Percentiles rank a stretch among this genome's conserved stretches.
phyloP scores from a whole-genome alignment of 495 filamentous ascomycete species.

The Aspergillus incahuasiensis region DNA sequence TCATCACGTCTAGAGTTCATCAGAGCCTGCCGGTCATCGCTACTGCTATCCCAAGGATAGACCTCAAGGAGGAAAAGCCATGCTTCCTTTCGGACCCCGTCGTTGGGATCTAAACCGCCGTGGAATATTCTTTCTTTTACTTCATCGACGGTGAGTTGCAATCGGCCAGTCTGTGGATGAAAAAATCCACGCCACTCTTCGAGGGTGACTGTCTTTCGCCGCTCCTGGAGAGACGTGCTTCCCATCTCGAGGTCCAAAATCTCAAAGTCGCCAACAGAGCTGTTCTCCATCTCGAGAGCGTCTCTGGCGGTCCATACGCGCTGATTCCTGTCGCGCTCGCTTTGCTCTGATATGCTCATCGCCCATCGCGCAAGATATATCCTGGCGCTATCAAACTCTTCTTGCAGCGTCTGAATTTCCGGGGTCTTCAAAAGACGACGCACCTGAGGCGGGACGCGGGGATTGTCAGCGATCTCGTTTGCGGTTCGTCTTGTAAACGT shows the following conservation, averaged over 20 bases:
- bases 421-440: conserved; percentile 82
- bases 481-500: conserved; percentile 90
- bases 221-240: conserved; percentile 62
- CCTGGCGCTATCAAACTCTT: conserved; percentile 94
- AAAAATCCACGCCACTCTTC: conserved; percentile 89
- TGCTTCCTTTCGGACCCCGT: conserved; percentile 90
- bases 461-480: conserved; percentile 85
- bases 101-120: conserved; percentile 82
- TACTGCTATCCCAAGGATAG: conserved; percentile 82
- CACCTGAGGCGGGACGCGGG: conserved; percentile 81
- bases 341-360: conserved; percentile 97
- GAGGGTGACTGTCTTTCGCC: conserved; percentile 69
- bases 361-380: conserved; percentile 95
- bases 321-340: conserved; percentile 75
- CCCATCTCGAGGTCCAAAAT: conserved; percentile 78
- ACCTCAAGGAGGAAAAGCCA: conserved; percentile 94
- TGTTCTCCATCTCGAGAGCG: conserved; percentile 89
- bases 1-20: conserved; percentile 85
- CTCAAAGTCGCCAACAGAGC: conserved; percentile 91
- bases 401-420: conserved; percentile 89
- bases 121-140: conserved; percentile 96
- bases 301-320: conserved; percentile 92
- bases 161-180: conserved; percentile 62
- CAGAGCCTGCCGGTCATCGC: conserved; percentile 72
- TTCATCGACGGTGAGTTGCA: conserved; percentile 79